Evolutionary conservation across 2,329 filamentous ascomycete genomes (phyloP).

Genomic region (Arthrobotrys sphaeroides): DNA sequence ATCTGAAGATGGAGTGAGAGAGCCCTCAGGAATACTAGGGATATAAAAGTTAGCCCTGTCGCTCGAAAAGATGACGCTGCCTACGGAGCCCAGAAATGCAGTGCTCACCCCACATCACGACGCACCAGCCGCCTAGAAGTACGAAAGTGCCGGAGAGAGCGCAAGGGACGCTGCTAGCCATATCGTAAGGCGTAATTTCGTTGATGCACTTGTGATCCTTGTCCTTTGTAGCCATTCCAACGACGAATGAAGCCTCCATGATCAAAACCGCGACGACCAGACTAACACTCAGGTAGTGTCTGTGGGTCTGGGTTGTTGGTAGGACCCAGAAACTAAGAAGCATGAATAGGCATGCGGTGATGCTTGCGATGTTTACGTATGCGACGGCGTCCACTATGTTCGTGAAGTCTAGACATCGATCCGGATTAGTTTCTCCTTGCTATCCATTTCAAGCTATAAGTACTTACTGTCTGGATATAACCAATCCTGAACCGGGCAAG

Average conservation of each 20-base stretch:
- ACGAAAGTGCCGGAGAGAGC: constrained; percentile 88
- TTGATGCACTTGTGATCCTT: constrained; percentile 74
- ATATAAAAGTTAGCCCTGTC: background rate
- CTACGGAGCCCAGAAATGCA: background rate
- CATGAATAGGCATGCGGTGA: constrained; percentile 77
- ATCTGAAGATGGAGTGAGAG: constrained; percentile 95
- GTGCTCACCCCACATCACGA: constrained; percentile 77
- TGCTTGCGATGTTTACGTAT: constrained; percentile 80
- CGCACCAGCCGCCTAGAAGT: constrained; percentile 83
- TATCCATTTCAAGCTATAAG: background rate
- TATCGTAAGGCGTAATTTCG: constrained; percentile 89
- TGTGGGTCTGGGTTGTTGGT: constrained; percentile 86
- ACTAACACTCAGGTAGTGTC: constrained; percentile 92
- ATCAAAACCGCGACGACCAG: constrained; percentile 78
- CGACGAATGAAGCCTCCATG: constrained; percentile 74
- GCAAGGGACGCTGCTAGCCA: constrained; percentile 82
- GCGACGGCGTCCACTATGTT: constrained; percentile 74
- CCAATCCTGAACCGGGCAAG: constrained; percentile 88
- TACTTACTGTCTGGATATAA: constrained; percentile 68
- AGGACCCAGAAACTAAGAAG: constrained; percentile 81
- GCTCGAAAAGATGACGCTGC: background rate
- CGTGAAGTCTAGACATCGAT: constrained; percentile 70
- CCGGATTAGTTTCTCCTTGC: constrained; percentile 48
- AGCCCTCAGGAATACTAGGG: constrained; percentile 78
- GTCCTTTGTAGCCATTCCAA: constrained; percentile 13